phyloP scores from a whole-genome alignment of 1,139 yeast species.

The Candida labiduridarum region DNA sequence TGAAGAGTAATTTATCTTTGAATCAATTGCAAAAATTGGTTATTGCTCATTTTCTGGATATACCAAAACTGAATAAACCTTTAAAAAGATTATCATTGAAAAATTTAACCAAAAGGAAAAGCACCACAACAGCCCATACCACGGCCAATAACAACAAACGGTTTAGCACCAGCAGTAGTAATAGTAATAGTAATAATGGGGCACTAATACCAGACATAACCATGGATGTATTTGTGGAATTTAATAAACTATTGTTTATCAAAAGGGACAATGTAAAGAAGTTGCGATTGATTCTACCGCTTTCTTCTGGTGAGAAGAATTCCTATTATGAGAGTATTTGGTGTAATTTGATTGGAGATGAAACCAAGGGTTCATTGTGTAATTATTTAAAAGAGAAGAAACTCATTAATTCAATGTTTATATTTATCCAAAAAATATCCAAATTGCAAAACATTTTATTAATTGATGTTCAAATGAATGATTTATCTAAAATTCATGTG shows the following conservation, averaged over 20 bases:
- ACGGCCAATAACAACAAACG: neutral
- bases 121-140: neutral
- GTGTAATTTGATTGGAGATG: slow-evolving; percentile 67
- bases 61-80: neutral
- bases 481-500: slow-evolving; percentile 20
- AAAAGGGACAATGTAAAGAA: slow-evolving; percentile 13
- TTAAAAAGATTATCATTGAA: neutral
- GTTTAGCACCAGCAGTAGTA: neutral
- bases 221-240: slow-evolving; percentile 29
- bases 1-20: slow-evolving; percentile 66
- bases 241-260: slow-evolving; percentile 15
- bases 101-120: neutral
- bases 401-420: slow-evolving; percentile 23
- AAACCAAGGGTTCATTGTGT: slow-evolving; percentile 48
- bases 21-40: slow-evolving; percentile 57
- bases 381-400: slow-evolving; percentile 27
- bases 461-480: slow-evolving; percentile 49
- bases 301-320: slow-evolving; percentile 9
- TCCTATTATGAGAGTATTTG: slow-evolving; percentile 43
- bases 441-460: slow-evolving; percentile 32
- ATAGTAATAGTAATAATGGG: too few species aligned
- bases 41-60: slow-evolving; percentile 36
- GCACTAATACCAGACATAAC: too few species aligned
- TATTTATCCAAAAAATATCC: slow-evolving; percentile 42
- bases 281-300: slow-evolving; percentile 45